These are phyloP conservation scores for Talaromyces liani DNA, from an alignment of 495 filamentous ascomycete species.

Conservation along the genomic window DNA sequence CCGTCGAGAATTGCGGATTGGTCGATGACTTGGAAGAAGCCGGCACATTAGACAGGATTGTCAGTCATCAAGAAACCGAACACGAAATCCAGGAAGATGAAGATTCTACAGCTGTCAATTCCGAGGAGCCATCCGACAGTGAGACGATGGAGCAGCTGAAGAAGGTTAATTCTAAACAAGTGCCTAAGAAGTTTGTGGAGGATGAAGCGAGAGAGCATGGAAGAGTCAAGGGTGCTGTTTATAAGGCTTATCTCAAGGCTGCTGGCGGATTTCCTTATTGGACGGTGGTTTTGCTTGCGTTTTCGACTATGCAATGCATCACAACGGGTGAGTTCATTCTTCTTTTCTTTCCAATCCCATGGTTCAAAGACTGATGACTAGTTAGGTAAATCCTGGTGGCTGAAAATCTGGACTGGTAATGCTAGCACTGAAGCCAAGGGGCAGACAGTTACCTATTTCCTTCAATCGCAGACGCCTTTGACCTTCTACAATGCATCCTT, in stretches of 20 bases:
- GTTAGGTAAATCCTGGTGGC: slow-evolving; percentile 7
- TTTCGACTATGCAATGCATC: neutral
- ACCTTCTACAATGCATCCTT: neutral
- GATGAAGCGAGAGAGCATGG: slow-evolving; percentile 62
- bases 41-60: neutral
- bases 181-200: slow-evolving; percentile 58
- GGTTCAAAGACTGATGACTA: neutral
- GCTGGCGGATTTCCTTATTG: slow-evolving; percentile 57
- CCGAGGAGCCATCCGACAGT: slow-evolving; percentile 1
- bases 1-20: slow-evolving; percentile 51
- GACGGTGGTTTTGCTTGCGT: slow-evolving; percentile 17
- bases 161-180: slow-evolving; percentile 6
- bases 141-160: slow-evolving; percentile 17
- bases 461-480: neutral
- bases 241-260: slow-evolving; percentile 53
- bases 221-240: slow-evolving; percentile 53
- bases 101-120: slow-evolving; percentile 1
- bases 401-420: slow-evolving; percentile 4
- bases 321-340: neutral
- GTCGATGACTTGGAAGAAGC: slow-evolving; percentile 40
- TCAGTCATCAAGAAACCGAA: slow-evolving; percentile 3
- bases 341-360: neutral
- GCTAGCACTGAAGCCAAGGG: neutral
- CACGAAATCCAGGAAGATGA: slow-evolving; percentile 2
- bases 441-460: neutral